These are phyloP conservation scores for Cyberlindnera bimundalis DNA, from an alignment of 805 yeast species.

Conservation along the genomic window DNA sequence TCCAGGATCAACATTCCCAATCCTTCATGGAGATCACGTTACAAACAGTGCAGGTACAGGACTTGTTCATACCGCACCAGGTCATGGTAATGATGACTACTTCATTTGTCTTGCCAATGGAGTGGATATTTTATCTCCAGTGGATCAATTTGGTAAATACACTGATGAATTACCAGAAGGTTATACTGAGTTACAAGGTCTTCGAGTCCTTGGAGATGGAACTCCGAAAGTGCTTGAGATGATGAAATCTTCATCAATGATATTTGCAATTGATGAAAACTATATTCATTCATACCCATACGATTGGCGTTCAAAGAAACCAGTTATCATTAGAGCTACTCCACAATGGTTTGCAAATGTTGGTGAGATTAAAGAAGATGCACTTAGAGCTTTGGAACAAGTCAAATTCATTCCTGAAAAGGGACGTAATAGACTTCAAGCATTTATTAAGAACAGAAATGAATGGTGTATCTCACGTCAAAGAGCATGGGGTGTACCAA, in stretches of 20 bases:
- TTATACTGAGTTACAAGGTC: constrained; percentile 46
- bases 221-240: constrained; percentile 41
- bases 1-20: constrained; percentile 43
- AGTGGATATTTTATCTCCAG: constrained; percentile 68
- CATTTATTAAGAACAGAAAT: constrained; percentile 72
- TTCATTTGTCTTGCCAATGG: constrained; percentile 56
- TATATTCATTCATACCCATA: constrained; percentile 88
- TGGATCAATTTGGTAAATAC: constrained; percentile 71
- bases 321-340: constrained; percentile 91
- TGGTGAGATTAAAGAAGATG: constrained; percentile 60
- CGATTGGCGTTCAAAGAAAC: constrained; percentile 96
- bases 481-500: constrained; percentile 97
- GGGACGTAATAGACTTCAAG: constrained; percentile 65
- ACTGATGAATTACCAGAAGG: constrained; percentile 47
- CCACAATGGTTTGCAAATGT: constrained; percentile 97
- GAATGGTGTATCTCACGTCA: constrained; percentile 99
- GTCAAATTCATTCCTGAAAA: constrained; percentile 73
- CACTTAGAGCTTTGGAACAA: constrained; percentile 52
- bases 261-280: constrained; percentile 44
- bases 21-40: constrained; percentile 80
- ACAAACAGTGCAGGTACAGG: constrained; percentile 86
- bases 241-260: constrained; percentile 41
- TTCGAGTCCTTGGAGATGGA: constrained; percentile 62
- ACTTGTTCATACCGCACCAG: constrained; percentile 95
- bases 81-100: constrained; percentile 95